Evolutionary conservation across 352 stramenopile genomes (phyloP).

Genomic region (Globisporangium alternatum): DNA sequence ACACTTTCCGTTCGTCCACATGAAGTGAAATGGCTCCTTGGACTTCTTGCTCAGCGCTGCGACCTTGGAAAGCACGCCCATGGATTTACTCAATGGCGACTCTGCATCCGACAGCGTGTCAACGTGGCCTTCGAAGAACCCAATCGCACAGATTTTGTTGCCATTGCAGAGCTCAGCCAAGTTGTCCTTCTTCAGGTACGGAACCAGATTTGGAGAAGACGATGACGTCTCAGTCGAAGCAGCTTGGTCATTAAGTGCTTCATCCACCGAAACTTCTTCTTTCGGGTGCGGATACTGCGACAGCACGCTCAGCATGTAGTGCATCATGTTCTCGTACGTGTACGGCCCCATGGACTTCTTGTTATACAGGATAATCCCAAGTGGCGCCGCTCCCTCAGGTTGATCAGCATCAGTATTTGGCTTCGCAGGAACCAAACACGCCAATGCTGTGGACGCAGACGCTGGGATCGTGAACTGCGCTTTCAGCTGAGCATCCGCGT

Average conservation of each 20-base stretch:
- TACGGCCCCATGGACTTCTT: slow-evolving; percentile 67
- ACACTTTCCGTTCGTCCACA: slow-evolving; percentile 78
- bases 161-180: slow-evolving; percentile 44
- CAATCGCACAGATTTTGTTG: slow-evolving; percentile 75
- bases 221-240: slow-evolving; percentile 15
- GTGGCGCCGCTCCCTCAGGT: slow-evolving; percentile 32
- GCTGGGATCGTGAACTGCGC: slow-evolving; percentile 53
- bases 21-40: slow-evolving; percentile 62
- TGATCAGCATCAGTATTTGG: slow-evolving; percentile 20
- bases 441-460: slow-evolving; percentile 33
- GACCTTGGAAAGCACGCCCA: slow-evolving; percentile 38
- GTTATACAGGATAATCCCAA: slow-evolving; percentile 63
- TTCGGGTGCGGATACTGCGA: slow-evolving; percentile 58
- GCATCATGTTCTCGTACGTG: slow-evolving; percentile 64
- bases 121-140: slow-evolving; percentile 65
- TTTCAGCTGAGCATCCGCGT: slow-evolving; percentile 56
- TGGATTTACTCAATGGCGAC: slow-evolving; percentile 41
- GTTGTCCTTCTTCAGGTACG: slow-evolving; percentile 58
- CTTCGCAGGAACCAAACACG: slow-evolving; percentile 45
- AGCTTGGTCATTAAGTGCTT: slow-evolving; percentile 13
- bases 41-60: slow-evolving; percentile 47
- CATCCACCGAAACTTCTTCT: slow-evolving; percentile 19
- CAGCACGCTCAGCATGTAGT: slow-evolving; percentile 64
- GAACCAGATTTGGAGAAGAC: slow-evolving; percentile 27
- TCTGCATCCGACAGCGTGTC: slow-evolving; percentile 39